Conservation (phyloP, 192 early-diverging fungal genomes). For the Phlyctochytrium arcticum region DNA sequence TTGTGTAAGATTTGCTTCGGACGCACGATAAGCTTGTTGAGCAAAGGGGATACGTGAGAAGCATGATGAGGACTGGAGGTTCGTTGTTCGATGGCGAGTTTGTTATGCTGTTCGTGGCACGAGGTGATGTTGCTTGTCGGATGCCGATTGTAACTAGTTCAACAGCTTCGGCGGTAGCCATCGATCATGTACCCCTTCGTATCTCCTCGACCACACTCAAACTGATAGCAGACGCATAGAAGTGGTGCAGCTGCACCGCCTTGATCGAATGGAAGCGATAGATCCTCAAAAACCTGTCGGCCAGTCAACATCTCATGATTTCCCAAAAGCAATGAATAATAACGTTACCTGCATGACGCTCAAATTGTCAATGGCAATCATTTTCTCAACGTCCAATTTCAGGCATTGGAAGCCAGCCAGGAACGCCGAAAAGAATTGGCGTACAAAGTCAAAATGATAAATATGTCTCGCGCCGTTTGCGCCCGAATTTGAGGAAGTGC, state of each 20-base stretch:
- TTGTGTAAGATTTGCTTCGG: too few species aligned
- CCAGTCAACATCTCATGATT: neutral
- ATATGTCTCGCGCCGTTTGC: neutral
- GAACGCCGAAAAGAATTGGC: conserved; percentile 20
- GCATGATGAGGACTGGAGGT: too few species aligned
- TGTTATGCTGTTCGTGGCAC: neutral
- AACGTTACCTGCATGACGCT: conserved; percentile 23
- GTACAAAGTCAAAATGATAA: conserved; percentile 27
- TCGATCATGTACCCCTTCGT: too few species aligned
- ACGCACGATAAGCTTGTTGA: too few species aligned
- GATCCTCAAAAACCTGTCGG: neutral
- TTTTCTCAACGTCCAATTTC: conserved; percentile 5
- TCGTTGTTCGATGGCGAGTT: too few species aligned
- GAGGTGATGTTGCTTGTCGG: too few species aligned
- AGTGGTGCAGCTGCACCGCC: conserved; percentile 13
- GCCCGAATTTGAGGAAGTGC: too few species aligned
- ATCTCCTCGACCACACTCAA: conserved; percentile 20
- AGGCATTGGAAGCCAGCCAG: conserved; percentile 19
- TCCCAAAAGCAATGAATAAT: neutral
- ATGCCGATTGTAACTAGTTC: too few species aligned
- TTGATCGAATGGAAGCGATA: neutral
- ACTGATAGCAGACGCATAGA: conserved; percentile 24
- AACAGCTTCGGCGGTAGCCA: too few species aligned
- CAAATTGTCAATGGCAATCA: conserved; percentile 21
- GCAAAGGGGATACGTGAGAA: too few species aligned